Evolutionary conservation across 2,329 filamentous ascomycete species (phyloP), one percentile per base, ranked within the genome.

Genomic region (Colletotrichum tamarilloi): DNA sequence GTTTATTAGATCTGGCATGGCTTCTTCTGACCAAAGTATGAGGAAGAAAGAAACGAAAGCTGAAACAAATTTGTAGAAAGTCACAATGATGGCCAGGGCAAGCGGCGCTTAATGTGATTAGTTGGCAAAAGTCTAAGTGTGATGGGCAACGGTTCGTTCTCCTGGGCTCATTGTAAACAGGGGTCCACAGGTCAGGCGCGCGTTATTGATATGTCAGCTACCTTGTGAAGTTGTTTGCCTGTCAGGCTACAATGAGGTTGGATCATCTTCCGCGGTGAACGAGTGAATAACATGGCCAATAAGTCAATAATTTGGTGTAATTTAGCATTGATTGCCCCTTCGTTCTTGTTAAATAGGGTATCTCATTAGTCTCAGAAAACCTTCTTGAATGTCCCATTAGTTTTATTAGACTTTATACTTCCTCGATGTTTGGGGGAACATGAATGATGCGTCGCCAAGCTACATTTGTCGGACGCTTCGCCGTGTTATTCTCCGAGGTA

Each of bases 181-280:
- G 56, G 42, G 56, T 56, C n/a, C 24, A 24, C 42, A n/a, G 35
- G 19, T 42, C 28, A 62, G 52, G 49, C 62, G 46, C 53, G 35
- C 59, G 55, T 59, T 58, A 68, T 49, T 8, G 42, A 49, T 24
- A 28, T 60, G 42, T 30, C 42, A 72, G 32, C 52, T 35, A 19
- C 42, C 42, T 46, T 46, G 42, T n/a, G 3, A 46, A 46, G 6
- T n/a, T 46, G 42, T 63, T 38, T 60, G 22, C 12, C 53, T 32
- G 59, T 42, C 30, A 42, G 22, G 52, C 46, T 8, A 59, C 28
- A 52, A 38, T 49, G 52, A 22, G 5, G 52, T 52, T 57, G 28
- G 30, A 42, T 53, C 64, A 62, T 30, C 14, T 55, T 60, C 9
- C 26, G 16, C 52, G 55, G 35, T 58, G 38, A 65, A 16, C 28